Evolutionary conservation across 192 early-diverging fungal genomes (phyloP), one percentile per base, ranked within the genome.

Genomic region (Linnemannia exigua): DNA sequence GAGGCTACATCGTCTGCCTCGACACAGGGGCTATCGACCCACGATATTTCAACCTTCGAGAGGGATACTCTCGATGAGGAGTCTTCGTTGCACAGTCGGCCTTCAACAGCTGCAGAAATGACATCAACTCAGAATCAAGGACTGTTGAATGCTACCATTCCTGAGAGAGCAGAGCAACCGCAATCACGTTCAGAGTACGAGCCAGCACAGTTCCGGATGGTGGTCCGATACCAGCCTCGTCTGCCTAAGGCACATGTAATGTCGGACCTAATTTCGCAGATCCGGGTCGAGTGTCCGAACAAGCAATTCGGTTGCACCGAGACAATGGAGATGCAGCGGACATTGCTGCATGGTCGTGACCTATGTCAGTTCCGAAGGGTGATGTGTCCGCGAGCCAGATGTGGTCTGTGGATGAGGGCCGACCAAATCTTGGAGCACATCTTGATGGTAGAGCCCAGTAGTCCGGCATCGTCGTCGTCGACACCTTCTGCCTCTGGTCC

Each of bases 241-340:
- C 51, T 86, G 11, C 84, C 84, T n/a, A 86, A 86, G 31, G 84
- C 84, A 0, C 84, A 86, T 76, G 79, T 86, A 74, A 86, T 86
- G 84, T 86, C 84, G 1, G 84, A 86, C 31, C 38, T 86, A 31
- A 86, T 86, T 25, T 86, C 84, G 17, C 84, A 86, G 33, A 86
- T 74, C 35, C 74, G 70, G 16, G 84, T 86, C 9, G 61, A 86
- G 44, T 86, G 84, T 68, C 78, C 84, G 0, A 75, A 86, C 25
- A 79, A 51, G 17, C 38, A 70, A 15, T 66, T 71, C 71, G 84
- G 84, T 5, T 86, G 84, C 35, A 14, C 7, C 0, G 84, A 80
- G 15, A 80, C 25, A 16, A 74, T 80, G 78, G 84, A 86, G 61
- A 47, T 86, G 74, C 84, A 86, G 33, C 70, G 54, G 28, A 75